Percentiles rank a stretch among this genome's conserved stretches.
phyloP scores from a whole-genome alignment of 2,329 filamentous ascomycete genomes.

The Dichotomopilus funicola region DNA sequence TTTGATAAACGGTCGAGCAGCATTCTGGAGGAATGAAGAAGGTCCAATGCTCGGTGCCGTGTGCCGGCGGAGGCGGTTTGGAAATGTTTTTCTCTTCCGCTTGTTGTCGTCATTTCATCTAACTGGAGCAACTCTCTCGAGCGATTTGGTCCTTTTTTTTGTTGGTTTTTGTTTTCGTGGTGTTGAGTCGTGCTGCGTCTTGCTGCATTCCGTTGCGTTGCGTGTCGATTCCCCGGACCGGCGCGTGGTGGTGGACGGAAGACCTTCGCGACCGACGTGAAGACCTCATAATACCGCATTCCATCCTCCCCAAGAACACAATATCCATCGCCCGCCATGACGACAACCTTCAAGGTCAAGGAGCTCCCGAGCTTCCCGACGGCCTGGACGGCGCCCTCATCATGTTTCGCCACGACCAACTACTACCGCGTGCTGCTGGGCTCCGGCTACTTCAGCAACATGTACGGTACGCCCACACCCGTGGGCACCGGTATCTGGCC shows the following conservation, averaged over 20 bases:
- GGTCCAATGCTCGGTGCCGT: too few species aligned
- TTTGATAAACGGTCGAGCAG: too few species aligned
- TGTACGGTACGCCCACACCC: background rate
- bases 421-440: background rate
- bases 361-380: background rate
- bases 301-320: background rate
- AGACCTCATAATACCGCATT: background rate
- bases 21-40: too few species aligned
- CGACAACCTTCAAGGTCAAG: background rate
- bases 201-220: too few species aligned
- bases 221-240: too few species aligned
- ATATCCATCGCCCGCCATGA: background rate
- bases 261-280: too few species aligned
- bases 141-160: too few species aligned
- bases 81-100: background rate
- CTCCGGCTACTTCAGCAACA: background rate
- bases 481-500: background rate
- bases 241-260: too few species aligned
- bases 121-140: too few species aligned
- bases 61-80: background rate
- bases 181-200: too few species aligned
- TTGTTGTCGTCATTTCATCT: background rate
- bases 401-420: background rate
- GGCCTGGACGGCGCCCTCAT: background rate
- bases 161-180: too few species aligned